Evolutionary conservation across 352 stramenopile genomes (phyloP), one percentile per base, ranked within the genome.

Genomic region (Phytophthora chlamydospora): DNA sequence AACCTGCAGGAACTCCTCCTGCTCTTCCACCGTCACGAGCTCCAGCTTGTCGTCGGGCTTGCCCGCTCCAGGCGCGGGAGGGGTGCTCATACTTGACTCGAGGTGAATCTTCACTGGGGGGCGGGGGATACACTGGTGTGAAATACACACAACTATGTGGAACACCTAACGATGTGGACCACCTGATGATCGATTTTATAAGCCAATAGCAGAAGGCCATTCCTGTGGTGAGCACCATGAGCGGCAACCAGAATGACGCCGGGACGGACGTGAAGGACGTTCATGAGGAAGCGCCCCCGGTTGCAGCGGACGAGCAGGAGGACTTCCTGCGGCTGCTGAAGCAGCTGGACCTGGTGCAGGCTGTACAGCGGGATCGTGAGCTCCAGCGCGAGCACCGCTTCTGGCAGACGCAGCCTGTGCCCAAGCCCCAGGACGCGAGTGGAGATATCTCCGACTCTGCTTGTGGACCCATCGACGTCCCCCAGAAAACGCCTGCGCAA

Each of bases 371-470:
- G 17, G 19, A 66, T 29, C 59, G 42, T 21, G 47, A 52, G 35
- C 39, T 59, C 58, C 58, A 83, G 63, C 65, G 78, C 27, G 83
- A 89, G 35, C 85, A 94, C 71, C 90, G 92, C 51, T 98, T 98
- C 68, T 98, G 92, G 92, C 84, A 80, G 38, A 97, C 90, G 31
- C 92, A 98, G 70, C 91, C 89, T 1, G 89, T 97, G 49, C 88
- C 78, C 4, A 71, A 69, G 47, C 57, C 87, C 31, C 27, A 52
- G 0, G 62, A 56, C 34, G 16, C 16, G 14, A 10, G 17, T 39
- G 33, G 14, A 45, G 33, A 24, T 13, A 47, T 14, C 48, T 19
- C 52, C 13, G 24, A 45, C 0, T 11, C 27, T 45, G 29, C 48
- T 24, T 78, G 96, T 62, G 92, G 89, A 36, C 88, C 97, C 6